Conservation (phyloP, 2,329 filamentous ascomycete species). For the Bipolaris bicolor region DNA sequence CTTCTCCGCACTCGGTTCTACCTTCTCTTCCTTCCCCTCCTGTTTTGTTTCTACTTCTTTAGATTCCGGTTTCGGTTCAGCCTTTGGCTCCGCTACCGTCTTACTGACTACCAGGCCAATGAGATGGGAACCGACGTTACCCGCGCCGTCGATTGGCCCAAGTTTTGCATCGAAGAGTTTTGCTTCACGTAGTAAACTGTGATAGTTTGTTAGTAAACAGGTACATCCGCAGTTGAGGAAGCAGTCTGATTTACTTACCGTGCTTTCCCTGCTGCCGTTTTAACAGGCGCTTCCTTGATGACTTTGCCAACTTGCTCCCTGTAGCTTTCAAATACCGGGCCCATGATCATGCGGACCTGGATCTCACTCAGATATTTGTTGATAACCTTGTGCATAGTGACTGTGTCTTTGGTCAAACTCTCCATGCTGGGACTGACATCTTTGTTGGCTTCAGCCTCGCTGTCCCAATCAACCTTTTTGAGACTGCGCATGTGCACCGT, state of each 20-base stretch:
- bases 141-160: slow-evolving; percentile 78
- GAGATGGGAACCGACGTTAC: slow-evolving; percentile 73
- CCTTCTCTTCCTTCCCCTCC: not conserved
- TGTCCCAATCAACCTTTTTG: slow-evolving; percentile 77
- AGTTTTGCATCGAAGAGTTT: slow-evolving; percentile 74
- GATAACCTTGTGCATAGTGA: slow-evolving; percentile 81
- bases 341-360: slow-evolving; percentile 82
- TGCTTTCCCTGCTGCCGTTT: slow-evolving; percentile 70
- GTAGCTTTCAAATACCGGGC: slow-evolving; percentile 81
- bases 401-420: slow-evolving; percentile 83
- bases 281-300: slow-evolving; percentile 68
- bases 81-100: slow-evolving; percentile 30
- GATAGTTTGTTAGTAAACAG: slow-evolving; percentile 5
- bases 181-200: slow-evolving; percentile 77
- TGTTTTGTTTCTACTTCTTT: not conserved
- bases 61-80: slow-evolving; percentile 8
- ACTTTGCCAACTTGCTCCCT: slow-evolving; percentile 77
- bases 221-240: not conserved
- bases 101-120: slow-evolving; percentile 69
- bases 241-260: slow-evolving; percentile 61
- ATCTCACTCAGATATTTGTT: slow-evolving; percentile 80
- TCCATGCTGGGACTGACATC: slow-evolving; percentile 77
- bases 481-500: slow-evolving; percentile 75
- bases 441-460: slow-evolving; percentile 49
- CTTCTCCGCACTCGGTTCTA: not conserved